Evolutionary conservation across 495 filamentous ascomycete genomes (phyloP).

Genomic region (Mytilinidion resinicola): DNA sequence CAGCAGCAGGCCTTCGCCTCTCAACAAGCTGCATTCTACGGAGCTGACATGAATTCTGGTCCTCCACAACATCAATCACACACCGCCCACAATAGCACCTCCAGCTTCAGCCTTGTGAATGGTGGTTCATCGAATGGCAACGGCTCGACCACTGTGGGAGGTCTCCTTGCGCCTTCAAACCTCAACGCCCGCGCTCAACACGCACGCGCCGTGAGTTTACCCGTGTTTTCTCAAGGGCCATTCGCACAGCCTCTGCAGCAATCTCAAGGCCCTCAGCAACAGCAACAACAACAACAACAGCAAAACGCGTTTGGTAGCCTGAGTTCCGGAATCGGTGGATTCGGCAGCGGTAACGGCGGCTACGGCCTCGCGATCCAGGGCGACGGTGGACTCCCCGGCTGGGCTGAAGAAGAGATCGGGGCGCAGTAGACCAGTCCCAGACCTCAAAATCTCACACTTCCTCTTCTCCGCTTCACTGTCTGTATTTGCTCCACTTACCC

Average conservation of each 20-base stretch:
- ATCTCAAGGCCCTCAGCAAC: constrained; percentile 27
- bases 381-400: constrained; percentile 58
- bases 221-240: constrained; percentile 60
- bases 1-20: constrained; percentile 56
- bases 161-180: constrained; percentile 68
- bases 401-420: constrained; percentile 36
- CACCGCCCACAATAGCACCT: constrained; percentile 49
- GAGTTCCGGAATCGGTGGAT: constrained; percentile 50
- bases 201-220: constrained; percentile 77
- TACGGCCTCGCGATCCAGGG: constrained; percentile 60
- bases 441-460: background rate
- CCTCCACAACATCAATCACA: constrained; percentile 36
- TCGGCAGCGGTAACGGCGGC: constrained; percentile 47
- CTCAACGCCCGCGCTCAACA: constrained; percentile 63
- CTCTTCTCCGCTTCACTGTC: background rate
- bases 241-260: constrained; percentile 45
- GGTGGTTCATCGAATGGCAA: constrained; percentile 39
- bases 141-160: constrained; percentile 61
- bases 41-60: constrained; percentile 51
- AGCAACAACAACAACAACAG: constrained; percentile 22
- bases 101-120: constrained; percentile 51
- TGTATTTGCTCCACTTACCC: background rate
- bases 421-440: constrained; percentile 17
- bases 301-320: constrained; percentile 54
- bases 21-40: constrained; percentile 56